Base-by-base conservation (phyloP, 2,329 filamentous ascomycete species). In the Onygenales sp. region DNA sequence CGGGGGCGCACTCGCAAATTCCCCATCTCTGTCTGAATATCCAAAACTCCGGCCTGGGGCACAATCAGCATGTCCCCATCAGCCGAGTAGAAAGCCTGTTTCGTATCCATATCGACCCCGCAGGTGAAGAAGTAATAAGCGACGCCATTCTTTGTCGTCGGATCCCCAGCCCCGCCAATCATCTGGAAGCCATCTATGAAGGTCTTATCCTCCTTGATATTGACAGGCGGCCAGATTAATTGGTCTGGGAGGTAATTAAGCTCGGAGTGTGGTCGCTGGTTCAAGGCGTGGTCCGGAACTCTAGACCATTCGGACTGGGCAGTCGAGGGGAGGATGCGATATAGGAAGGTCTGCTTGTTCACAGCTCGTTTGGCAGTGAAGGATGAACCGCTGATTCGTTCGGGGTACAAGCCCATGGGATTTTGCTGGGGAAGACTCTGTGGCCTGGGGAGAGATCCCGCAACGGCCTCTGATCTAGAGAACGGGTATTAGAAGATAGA, bases 351-450 rank as follows among this genome's bases (percentile, higher is more conserved):
- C 66, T 84, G 81, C 62, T 78, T 78, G 67, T 82, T 85, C 50
- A 81, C 75, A 62, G 77, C 70, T 17, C 83, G 73, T 0, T 82
- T 80, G 0, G 81, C 78, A 3, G 81, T 84, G 65, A 85, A 85
- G 46, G 82, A 72, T 2, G 80, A 83, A 8, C 82, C 82, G 0
- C 81, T 84, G 40, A 85, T 74, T 70, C 83, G 83, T 70, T 90
- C 87, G 48, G 85, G 82, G 70, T 88, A 89, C 45, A 91, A 80
- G 1, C 85, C 86, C 58, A 81, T 80, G 0, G 85, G 77, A 0
- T 83, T 81, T 63, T 86, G 85, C 65, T 90, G 86, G 0, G 87
- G 86, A 6, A 84, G 85, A 73, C 89, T 90, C 49, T 81, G 77
- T 52, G 77, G 86, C 50, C 86, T 65, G 9, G 87, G 86, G 13